phyloP scores from a whole-genome alignment of 768 basidiomycete species.

The Phallus indusiatus region DNA sequence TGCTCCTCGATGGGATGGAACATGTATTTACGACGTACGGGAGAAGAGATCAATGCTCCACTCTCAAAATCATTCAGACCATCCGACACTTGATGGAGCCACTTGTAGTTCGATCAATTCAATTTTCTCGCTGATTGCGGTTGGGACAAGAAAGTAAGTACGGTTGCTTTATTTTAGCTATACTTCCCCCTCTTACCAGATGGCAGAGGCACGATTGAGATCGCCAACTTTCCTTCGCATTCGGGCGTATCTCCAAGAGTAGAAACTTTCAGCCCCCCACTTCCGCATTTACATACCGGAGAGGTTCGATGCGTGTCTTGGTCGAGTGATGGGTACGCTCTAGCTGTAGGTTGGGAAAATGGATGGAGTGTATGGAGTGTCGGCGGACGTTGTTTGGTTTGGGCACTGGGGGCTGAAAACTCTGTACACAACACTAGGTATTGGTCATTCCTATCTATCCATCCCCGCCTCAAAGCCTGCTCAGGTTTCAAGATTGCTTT shows the following conservation, averaged over 20 bases:
- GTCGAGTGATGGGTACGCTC: conserved; percentile 92
- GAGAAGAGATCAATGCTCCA: conserved; percentile 72
- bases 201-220: conserved; percentile 54
- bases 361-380: conserved; percentile 92
- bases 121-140: conserved; percentile 73
- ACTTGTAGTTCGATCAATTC: conserved; percentile 60
- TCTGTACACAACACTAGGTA: conserved; percentile 44
- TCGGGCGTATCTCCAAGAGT: conserved; percentile 49
- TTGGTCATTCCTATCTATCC: neutral
- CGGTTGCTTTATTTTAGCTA: neutral
- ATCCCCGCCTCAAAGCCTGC: neutral
- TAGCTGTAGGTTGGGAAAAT: conserved; percentile 84
- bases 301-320: conserved; percentile 67
- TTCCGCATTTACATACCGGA: conserved; percentile 50
- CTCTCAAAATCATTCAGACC: conserved; percentile 40
- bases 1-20: conserved; percentile 51
- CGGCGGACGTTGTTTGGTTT: conserved; percentile 78
- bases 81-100: conserved; percentile 55
- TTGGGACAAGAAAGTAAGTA: conserved; percentile 62
- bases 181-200: neutral
- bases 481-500: conserved; percentile 68
- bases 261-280: conserved; percentile 53
- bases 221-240: conserved; percentile 58
- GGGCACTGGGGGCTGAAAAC: conserved; percentile 63
- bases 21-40: conserved; percentile 69